Evolutionary conservation across 768 basidiomycete species (phyloP), one percentile per base, ranked within the genome.

Genomic region (Tricholoma sp.): DNA sequence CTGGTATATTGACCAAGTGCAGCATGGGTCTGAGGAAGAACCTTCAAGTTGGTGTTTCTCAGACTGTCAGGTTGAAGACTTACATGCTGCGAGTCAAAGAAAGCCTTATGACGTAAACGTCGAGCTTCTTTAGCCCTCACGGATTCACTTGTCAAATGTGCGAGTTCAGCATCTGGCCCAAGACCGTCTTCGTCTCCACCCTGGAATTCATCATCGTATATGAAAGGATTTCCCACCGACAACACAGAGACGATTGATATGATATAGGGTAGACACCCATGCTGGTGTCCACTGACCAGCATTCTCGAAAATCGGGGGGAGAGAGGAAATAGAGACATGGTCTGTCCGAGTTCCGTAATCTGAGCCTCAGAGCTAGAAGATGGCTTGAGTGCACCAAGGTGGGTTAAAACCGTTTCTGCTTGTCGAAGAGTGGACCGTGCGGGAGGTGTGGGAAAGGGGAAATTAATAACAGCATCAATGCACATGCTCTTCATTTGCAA

Each of bases 401-500:
- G 80, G 15, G 77, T 82, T 39, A 99, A 77, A 3, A 86, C 77
- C 47, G 77, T 84, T 72, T 99, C 95, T 2, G 97, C 94, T 65
- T 87, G 88, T 56, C 76, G 79, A 44, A 99, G 76, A 4, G 83
- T 80, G 9, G 70, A 64, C 36, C 88, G 82, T 69, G 97, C 91
- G 0, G 97, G 97, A 12, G 96, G 89, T 0, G 97, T 98, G 1
- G 97, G 97, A 73, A 98, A 98, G 13, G 97, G 97, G 70, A 99
- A 99, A 73, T 98, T 98, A 63, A 92, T 79, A 37, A 98, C 93
- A 1, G 92, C 80, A 65, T 98, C 94, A 57, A 99, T 96, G 66
- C 96, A 92, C 94, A 99, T 98, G 69, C 85, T 87, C 77, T 99
- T 99, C 96, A 99, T 98, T 70, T 98, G 95, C 32, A 98, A 77